Evolutionary conservation across 2,329 filamentous ascomycete genomes (phyloP).

Genomic region (Ophiostoma sp.): DNA sequence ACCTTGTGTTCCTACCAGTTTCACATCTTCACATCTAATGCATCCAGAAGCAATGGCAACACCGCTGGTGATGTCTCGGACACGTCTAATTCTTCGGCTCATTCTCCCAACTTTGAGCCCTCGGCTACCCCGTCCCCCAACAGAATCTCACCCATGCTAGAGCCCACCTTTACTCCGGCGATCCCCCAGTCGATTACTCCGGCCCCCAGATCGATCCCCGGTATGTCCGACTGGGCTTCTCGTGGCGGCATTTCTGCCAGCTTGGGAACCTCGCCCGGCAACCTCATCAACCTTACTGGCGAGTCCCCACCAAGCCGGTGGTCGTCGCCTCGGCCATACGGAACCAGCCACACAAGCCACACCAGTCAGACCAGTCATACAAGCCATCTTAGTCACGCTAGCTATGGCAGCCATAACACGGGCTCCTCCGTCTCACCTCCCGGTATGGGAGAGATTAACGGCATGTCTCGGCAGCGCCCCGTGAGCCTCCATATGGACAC

Average conservation of each 20-base stretch:
- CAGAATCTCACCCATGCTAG: conserved; percentile 47
- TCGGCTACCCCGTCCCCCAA: conserved; percentile 36
- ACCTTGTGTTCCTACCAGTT: conserved; percentile 28
- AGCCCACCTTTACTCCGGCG: conserved; percentile 43
- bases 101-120: conserved; percentile 45
- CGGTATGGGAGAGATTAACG: conserved; percentile 27
- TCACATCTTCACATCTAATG: not conserved
- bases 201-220: conserved; percentile 42
- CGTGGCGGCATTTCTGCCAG: conserved; percentile 35
- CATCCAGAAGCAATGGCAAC: not conserved
- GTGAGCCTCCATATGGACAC: conserved; percentile 52
- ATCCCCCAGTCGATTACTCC: conserved; percentile 37
- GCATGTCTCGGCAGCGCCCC: conserved; percentile 38
- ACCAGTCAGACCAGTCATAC: conserved; percentile 25
- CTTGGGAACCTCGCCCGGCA: conserved; percentile 49
- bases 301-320: conserved; percentile 51
- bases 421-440: conserved; percentile 39
- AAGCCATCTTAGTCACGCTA: conserved; percentile 24
- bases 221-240: conserved; percentile 39
- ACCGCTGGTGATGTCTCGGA: conserved; percentile 34
- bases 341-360: conserved; percentile 28
- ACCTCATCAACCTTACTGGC: conserved; percentile 47
- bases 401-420: conserved; percentile 25
- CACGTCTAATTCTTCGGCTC: conserved; percentile 40
- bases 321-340: conserved; percentile 44